Evolutionary conservation across 1,139 yeast genomes (phyloP).

Genomic region (Candida tropicalis): DNA sequence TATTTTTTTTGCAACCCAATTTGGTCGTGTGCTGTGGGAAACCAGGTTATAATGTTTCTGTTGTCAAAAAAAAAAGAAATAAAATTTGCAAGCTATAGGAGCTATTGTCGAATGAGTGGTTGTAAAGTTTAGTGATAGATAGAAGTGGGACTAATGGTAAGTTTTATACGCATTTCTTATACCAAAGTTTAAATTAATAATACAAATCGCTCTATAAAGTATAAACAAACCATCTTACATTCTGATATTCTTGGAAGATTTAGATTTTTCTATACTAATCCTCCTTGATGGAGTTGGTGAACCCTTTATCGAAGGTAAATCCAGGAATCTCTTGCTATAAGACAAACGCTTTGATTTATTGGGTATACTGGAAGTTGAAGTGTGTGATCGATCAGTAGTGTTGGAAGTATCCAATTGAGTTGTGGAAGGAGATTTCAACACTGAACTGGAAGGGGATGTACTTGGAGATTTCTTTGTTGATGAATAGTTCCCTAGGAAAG

Average conservation of each 20-base stretch:
- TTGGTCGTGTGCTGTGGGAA: no score
- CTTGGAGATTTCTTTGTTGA: neutral
- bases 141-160: no score
- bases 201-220: neutral
- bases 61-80: no score
- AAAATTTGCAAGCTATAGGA: no score
- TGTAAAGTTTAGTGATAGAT: no score
- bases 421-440: conserved; percentile 28
- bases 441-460: neutral
- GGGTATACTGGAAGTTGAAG: neutral
- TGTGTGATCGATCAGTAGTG: conserved; percentile 8
- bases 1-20: no score
- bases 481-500: conserved; percentile 10
- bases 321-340: conserved; percentile 16
- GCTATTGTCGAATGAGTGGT: no score
- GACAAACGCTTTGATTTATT: conserved; percentile 14
- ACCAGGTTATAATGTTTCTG: no score
- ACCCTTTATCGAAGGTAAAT: conserved; percentile 18
- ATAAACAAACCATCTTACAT: neutral
- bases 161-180: no score
- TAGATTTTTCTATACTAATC: conserved; percentile 5
- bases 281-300: conserved; percentile 14
- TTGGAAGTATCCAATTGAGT: conserved; percentile 22
- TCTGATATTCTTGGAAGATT: conserved; percentile 7
- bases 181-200: neutral